Percentiles rank a stretch among this genome's conserved stretches.
These are phyloP conservation scores for Penicillium soppii DNA, from an alignment of 495 filamentous ascomycete species.

Conservation along the genomic window DNA sequence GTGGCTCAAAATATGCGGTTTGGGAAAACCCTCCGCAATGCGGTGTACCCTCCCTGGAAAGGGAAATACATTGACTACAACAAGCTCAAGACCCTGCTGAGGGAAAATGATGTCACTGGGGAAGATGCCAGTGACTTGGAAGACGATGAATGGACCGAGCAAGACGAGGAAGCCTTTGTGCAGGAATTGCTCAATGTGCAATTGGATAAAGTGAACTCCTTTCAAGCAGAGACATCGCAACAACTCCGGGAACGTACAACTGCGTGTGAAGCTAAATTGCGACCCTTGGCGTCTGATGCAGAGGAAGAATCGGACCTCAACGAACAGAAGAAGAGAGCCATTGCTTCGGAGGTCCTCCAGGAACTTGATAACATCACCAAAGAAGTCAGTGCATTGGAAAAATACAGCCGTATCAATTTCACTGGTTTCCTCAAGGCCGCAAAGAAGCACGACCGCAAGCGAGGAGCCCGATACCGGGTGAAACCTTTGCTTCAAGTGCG, in stretches of 20 bases:
- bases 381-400: conserved; percentile 90
- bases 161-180: conserved; percentile 92
- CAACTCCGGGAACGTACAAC: conserved; percentile 66
- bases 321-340: conserved; percentile 44
- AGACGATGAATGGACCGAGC: conserved; percentile 75
- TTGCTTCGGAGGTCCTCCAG: conserved; percentile 66
- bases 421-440: conserved; percentile 96
- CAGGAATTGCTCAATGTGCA: conserved; percentile 93
- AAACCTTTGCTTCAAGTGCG: conserved; percentile 87
- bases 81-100: conserved; percentile 84
- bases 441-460: conserved; percentile 96
- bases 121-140: conserved; percentile 55
- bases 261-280: conserved; percentile 53
- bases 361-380: conserved; percentile 86
- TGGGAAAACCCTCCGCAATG: conserved; percentile 77
- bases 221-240: conserved; percentile 75
- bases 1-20: conserved; percentile 76
- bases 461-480: conserved; percentile 78
- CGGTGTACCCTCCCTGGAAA: conserved; percentile 86
- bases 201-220: conserved; percentile 90
- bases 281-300: conserved; percentile 39
- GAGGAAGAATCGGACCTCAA: conserved; percentile 28
- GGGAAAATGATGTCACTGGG: conserved; percentile 58
- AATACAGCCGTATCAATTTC: conserved; percentile 94
- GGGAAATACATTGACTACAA: conserved; percentile 92